These are phyloP conservation scores for Gynandropsis gynandra DNA, from an alignment of 345 rosid genomes.

Conservation along the genomic window DNA sequence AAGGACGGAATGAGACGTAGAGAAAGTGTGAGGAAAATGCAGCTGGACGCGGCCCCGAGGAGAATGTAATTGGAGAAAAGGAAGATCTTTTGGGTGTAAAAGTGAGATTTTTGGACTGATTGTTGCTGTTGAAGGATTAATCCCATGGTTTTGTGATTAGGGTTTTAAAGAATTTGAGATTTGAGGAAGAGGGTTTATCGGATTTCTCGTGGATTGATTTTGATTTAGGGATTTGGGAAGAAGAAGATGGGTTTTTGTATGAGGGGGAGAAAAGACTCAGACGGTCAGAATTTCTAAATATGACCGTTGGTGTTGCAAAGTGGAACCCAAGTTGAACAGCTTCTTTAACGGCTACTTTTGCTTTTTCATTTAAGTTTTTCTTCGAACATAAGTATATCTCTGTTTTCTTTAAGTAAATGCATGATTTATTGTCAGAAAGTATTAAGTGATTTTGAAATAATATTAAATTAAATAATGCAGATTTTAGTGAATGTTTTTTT, in stretches of 20 bases:
- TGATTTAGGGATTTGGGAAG: too few relatives aligned
- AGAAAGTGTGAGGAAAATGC: constrained; percentile 86
- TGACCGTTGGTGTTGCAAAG: constrained; percentile 25
- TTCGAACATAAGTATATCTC: too few relatives aligned
- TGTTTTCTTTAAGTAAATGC: too few relatives aligned
- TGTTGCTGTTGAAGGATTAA: constrained; percentile 24
- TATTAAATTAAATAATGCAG: too few relatives aligned
- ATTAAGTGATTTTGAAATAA: too few relatives aligned
- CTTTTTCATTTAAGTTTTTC: too few relatives aligned
- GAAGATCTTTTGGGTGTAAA: constrained; percentile 64
- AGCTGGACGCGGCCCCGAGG: constrained; percentile 81
- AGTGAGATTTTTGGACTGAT: constrained; percentile 32
- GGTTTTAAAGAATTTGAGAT: not conserved
- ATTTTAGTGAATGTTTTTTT: too few relatives aligned
- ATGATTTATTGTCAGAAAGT: too few relatives aligned
- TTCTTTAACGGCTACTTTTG: constrained; percentile 20
- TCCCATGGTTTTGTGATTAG: constrained; percentile 31
- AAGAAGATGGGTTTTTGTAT: too few relatives aligned
- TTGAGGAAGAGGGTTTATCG: constrained; percentile 40
- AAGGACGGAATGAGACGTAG: constrained; percentile 76
- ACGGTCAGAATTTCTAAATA: constrained; percentile 26
- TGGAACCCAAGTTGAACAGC: not conserved
- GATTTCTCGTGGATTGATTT: constrained; percentile 5
- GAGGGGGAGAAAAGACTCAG: constrained; percentile 1
- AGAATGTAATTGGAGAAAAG: constrained; percentile 77